A percentile compares a stretch with the other conserved stretches of the same genome.
phyloP scores from a whole-genome alignment of 345 rosid genomes.

The Hibiscus syriacus region DNA sequence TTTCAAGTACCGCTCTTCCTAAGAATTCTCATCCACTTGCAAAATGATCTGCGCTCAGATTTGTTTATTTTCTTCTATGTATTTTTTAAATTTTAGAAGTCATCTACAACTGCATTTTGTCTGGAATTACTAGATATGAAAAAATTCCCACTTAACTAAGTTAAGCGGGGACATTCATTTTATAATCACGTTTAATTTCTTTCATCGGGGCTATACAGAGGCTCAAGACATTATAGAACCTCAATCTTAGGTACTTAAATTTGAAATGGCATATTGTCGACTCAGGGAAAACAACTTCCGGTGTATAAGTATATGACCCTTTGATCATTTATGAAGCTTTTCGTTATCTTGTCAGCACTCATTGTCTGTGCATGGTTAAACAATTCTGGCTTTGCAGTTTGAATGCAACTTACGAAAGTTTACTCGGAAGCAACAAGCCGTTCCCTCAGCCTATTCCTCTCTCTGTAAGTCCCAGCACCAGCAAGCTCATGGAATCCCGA shows the following conservation, averaged over 20 bases:
- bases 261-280: neutral
- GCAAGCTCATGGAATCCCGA: neutral
- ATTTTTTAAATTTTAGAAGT: neutral
- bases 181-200: neutral
- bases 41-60: neutral
- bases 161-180: neutral
- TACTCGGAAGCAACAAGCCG: slow-evolving; percentile 51
- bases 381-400: slow-evolving; percentile 36
- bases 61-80: neutral
- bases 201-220: neutral
- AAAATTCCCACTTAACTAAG: neutral
- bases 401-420: slow-evolving; percentile 61
- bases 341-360: slow-evolving; percentile 31
- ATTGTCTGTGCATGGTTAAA: slow-evolving; percentile 27
- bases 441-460: slow-evolving; percentile 63
- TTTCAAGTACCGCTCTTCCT: neutral
- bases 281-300: neutral
- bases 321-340: slow-evolving; percentile 18
- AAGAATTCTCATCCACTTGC: neutral
- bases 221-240: neutral
- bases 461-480: slow-evolving; percentile 37
- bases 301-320: neutral
- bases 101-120: neutral
- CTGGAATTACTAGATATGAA: neutral
- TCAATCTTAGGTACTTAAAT: neutral